These are phyloP conservation scores for Wallacemonas rigidus DNA, from an alignment of 208 protist genomes.

Conservation along the genomic window DNA sequence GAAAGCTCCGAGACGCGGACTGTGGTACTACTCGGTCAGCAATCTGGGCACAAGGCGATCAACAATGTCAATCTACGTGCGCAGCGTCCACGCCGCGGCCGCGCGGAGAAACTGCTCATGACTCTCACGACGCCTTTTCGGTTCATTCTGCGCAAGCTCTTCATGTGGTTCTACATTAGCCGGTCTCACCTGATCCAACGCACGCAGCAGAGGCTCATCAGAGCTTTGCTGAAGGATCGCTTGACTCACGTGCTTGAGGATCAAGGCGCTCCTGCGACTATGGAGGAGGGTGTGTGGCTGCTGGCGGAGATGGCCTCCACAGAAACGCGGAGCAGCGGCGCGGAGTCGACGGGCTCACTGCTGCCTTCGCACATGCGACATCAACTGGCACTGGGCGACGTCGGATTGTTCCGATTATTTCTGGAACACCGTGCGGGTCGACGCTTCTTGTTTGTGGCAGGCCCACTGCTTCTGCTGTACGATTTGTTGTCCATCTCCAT, in stretches of 20 bases:
- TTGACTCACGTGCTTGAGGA: constrained; percentile 32
- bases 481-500: constrained; percentile 39
- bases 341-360: constrained; percentile 34
- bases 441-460: constrained; percentile 50
- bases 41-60: constrained; percentile 32
- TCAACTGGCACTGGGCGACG: constrained; percentile 39
- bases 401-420: constrained; percentile 63
- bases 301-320: constrained; percentile 37
- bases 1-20: constrained; percentile 60
- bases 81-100: constrained; percentile 35
- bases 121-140: constrained; percentile 36
- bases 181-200: constrained; percentile 45
- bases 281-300: constrained; percentile 34
- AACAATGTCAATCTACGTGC: constrained; percentile 47
- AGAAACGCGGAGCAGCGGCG: constrained; percentile 31
- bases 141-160: constrained; percentile 32
- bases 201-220: constrained; percentile 39
- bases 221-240: constrained; percentile 51
- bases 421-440: constrained; percentile 57
- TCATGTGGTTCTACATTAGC: constrained; percentile 53
- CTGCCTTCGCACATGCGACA: constrained; percentile 46
- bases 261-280: constrained; percentile 18
- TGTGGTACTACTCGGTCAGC: constrained; percentile 37
- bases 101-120: constrained; percentile 34
- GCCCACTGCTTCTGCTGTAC: constrained; percentile 50